Base-by-base conservation (phyloP, 345 rosid species). In the Mercurialis annua region DNA sequence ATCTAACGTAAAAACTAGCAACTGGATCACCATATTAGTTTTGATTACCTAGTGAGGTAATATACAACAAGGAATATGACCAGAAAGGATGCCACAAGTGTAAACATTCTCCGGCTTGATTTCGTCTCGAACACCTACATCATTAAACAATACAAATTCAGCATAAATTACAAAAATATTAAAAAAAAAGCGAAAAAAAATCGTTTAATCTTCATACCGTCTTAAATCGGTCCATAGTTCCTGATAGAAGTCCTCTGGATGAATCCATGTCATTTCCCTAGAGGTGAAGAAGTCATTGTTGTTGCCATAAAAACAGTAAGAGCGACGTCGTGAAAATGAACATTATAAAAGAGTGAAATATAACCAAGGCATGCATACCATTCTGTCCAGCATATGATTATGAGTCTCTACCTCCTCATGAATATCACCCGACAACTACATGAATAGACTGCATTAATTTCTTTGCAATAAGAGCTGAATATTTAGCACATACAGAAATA, bases 201-300 rank as follows among this genome's bases (percentile, higher is more conserved):
- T 24, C 40, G 60, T 18, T 38, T 26, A 55, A 54, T 24, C 12
- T 9, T 38, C 76, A 38, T 82, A 90, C 98, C 92, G 74, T 92
- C 84, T 92, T 92, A 72, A 92, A 84, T 58, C 87, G 86, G 77
- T 90, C 97, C 98, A 92, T 92, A 43, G 98, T 92, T 79, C 98
- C 96, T 16, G 97, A 90, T 38, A 90, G 90, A 53, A 86, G 30
- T 58, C 98, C 97, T 73, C 96, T 83, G 26, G 98, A 92, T 54
- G 97, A 59, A 85, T 92, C 98, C 98, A 90, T 92, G 68, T 90
- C 96, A 77, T 88, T 88, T 44, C 98, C 98, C 98, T 92, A 75
- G 47, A 70, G 15, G 48, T 36, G 43, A 62, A 63, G 46, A 68
- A 64, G n/a, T 27, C 68, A 64, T 7, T 40, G 76, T 33, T 51